These are phyloP conservation scores for Salix dunnii DNA, from an alignment of 345 rosid genomes.

Conservation along the genomic window DNA sequence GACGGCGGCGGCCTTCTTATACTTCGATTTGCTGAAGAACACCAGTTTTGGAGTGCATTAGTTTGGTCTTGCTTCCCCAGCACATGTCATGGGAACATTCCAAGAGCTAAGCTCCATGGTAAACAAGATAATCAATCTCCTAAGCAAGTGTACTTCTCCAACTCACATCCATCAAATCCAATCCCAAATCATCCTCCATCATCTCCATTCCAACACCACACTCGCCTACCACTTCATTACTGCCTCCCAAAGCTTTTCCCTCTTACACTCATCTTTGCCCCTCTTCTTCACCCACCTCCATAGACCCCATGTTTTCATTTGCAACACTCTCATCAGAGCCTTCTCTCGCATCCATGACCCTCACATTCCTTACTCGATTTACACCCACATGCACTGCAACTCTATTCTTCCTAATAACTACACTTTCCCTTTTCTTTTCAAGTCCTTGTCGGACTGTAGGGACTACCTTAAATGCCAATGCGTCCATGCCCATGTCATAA, in stretches of 20 bases:
- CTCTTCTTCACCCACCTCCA: constrained; percentile 30
- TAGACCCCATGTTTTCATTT: constrained; percentile 44
- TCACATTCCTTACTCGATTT: constrained; percentile 32
- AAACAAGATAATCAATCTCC: constrained; percentile 29
- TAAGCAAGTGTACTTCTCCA: constrained; percentile 22
- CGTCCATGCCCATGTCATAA: constrained; percentile 46
- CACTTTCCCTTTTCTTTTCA: constrained; percentile 56
- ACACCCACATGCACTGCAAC: constrained; percentile 34
- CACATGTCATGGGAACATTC: constrained; percentile 10
- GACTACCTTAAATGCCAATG: constrained; percentile 29
- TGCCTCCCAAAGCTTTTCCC: constrained; percentile 33
- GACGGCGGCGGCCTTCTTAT: no score
- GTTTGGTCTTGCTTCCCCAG: background rate
- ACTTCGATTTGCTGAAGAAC: no score
- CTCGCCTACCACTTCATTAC: constrained; percentile 38
- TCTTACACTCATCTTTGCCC: constrained; percentile 24
- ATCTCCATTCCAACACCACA: constrained; percentile 31
- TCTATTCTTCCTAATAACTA: constrained; percentile 39
- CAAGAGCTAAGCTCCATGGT: constrained; percentile 12
- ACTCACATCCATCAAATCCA: constrained; percentile 45
- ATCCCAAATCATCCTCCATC: constrained; percentile 39
- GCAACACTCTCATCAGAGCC: constrained; percentile 48
- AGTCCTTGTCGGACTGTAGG: constrained; percentile 43
- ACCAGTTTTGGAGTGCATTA: no score
- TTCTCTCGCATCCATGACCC: constrained; percentile 43